Percentiles rank a stretch among this genome's conserved stretches.
These are phyloP conservation scores for Ambrosiella beaveri DNA, from an alignment of 2,329 filamentous ascomycete species.

Conservation along the genomic window DNA sequence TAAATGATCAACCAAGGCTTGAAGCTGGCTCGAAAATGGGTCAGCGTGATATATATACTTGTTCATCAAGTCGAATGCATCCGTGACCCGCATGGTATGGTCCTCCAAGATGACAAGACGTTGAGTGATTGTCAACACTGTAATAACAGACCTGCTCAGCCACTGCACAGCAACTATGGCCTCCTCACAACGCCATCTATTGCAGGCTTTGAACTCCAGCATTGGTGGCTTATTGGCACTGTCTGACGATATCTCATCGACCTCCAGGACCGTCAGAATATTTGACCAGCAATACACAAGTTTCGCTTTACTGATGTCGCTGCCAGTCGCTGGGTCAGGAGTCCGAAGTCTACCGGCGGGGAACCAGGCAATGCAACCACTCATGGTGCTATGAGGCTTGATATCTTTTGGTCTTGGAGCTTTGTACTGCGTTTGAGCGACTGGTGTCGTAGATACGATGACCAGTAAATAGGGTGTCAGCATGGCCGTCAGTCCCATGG, in stretches of 20 bases:
- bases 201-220: slow-evolving; percentile 65
- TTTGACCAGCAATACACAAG: slow-evolving; percentile 98
- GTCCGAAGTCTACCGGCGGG: slow-evolving; percentile 84
- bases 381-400: slow-evolving; percentile 76
- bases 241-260: slow-evolving; percentile 52
- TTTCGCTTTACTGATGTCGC: slow-evolving; percentile 62
- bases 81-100: slow-evolving; percentile 71
- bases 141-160: slow-evolving; percentile 83
- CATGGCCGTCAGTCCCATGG: slow-evolving; percentile 82
- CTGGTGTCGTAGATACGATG: slow-evolving; percentile 88
- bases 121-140: slow-evolving; percentile 85
- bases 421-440: slow-evolving; percentile 94
- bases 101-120: slow-evolving; percentile 86
- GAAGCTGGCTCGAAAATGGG: slow-evolving; percentile 74
- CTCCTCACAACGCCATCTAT: slow-evolving; percentile 84
- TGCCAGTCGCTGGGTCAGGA: slow-evolving; percentile 46
- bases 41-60: slow-evolving; percentile 87
- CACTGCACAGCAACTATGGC: slow-evolving; percentile 93
- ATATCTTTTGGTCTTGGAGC: slow-evolving; percentile 81
- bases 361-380: slow-evolving; percentile 91
- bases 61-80: slow-evolving; percentile 80
- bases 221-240: slow-evolving; percentile 62
- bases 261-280: slow-evolving; percentile 80
- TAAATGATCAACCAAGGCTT: slow-evolving; percentile 67
- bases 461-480: slow-evolving; percentile 89